Conservation (phyloP, 2,329 filamentous ascomycete species). For the Paraphaeosphaeria sporulosa region DNA sequence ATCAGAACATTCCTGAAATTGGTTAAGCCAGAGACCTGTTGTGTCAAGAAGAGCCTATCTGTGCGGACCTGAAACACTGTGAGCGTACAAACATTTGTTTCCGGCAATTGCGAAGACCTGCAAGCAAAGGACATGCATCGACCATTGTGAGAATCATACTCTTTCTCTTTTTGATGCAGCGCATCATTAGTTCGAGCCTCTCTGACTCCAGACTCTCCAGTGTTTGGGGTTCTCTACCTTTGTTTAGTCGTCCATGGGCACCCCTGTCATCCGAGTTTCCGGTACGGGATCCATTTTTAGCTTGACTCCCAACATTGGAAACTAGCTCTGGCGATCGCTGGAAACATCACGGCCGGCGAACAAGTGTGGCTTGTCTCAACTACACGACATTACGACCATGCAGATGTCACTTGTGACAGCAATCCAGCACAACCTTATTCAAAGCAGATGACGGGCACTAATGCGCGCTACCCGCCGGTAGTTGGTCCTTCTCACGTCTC, state of each 20-base stretch:
- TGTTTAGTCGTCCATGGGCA: background rate
- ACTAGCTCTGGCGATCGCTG: background rate
- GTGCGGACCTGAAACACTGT: background rate
- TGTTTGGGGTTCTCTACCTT: background rate
- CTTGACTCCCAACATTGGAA: background rate
- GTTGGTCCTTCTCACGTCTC: background rate
- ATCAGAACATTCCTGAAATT: background rate
- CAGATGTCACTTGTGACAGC: background rate
- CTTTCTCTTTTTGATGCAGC: too few relatives aligned
- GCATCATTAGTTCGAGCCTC: background rate
- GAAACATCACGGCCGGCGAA: conserved; percentile 1
- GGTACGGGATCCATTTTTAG: background rate
- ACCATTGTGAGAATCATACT: too few relatives aligned
- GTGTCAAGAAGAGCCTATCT: background rate
- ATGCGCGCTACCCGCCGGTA: background rate
- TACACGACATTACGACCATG: background rate
- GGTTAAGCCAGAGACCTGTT: background rate
- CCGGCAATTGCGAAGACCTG: background rate
- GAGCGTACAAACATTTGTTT: background rate
- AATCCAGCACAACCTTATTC: background rate
- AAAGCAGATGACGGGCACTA: background rate
- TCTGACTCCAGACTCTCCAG: background rate
- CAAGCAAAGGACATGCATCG: too few relatives aligned
- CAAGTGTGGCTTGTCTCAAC: conserved; percentile 1
- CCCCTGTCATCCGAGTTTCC: background rate